Evolutionary conservation across 2,329 filamentous ascomycete genomes (phyloP).

Genomic region (Penicillium sp.): DNA sequence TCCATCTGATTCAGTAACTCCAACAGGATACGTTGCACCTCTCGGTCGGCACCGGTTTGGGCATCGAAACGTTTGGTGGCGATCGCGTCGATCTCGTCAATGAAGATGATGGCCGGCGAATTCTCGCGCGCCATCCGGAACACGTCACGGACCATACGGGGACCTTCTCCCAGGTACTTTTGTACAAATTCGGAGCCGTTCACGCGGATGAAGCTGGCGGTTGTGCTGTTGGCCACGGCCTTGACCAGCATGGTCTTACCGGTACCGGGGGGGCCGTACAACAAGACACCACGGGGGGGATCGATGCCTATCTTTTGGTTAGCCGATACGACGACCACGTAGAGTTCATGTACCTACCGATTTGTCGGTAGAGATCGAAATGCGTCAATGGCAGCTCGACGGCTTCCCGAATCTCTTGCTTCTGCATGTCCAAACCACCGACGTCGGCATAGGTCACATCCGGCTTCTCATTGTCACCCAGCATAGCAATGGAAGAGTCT

Average conservation of each 20-base stretch:
- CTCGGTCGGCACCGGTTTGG: conserved; percentile 94
- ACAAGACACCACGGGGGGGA: conserved; percentile 88
- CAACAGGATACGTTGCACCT: conserved; percentile 96
- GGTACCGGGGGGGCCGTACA: conserved; percentile 93
- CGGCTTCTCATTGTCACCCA: conserved; percentile 93
- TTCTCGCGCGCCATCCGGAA: conserved; percentile 99
- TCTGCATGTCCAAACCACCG: conserved; percentile 98
- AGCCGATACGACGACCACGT: conserved; percentile 10
- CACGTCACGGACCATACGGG: conserved; percentile 97
- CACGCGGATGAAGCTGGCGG: conserved; percentile 96
- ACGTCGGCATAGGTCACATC: conserved; percentile 98
- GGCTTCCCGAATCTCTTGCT: conserved; percentile 97
- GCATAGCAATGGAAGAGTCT: conserved; percentile 97
- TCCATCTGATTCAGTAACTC: conserved; percentile 99
- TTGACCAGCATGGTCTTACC: conserved; percentile 98
- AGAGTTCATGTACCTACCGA: conserved; percentile 55
- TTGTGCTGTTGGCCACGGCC: conserved; percentile 96
- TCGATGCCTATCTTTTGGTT: conserved; percentile 64
- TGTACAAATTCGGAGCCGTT: conserved; percentile 98
- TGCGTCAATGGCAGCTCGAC: conserved; percentile 96
- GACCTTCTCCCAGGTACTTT: conserved; percentile 96
- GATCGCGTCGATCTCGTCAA: conserved; percentile 98
- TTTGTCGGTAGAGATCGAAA: conserved; percentile 98
- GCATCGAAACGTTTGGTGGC: conserved; percentile 99
- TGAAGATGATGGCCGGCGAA: conserved; percentile 97